A percentile compares a stretch with the other conserved stretches of the same genome.
phyloP scores from a whole-genome alignment of 2,329 filamentous ascomycete genomes.

The Botryotinia calthae region DNA sequence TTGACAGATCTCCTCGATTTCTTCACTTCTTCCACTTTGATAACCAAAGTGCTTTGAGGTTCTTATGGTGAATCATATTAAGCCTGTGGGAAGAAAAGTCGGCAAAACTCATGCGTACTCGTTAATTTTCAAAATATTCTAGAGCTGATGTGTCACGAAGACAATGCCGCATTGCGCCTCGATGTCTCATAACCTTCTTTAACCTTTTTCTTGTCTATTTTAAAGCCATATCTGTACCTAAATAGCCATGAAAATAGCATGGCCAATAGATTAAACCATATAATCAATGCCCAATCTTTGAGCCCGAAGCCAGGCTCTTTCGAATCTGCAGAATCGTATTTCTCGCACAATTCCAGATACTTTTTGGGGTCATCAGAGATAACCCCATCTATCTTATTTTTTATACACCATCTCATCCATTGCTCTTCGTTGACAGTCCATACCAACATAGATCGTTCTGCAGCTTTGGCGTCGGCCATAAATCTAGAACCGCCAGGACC shows the following conservation, averaged over 20 bases:
- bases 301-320: constrained; percentile 25
- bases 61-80: neutral
- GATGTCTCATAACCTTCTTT: constrained; percentile 20
- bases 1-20: neutral
- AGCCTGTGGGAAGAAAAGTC: neutral
- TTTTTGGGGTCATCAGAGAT: constrained; percentile 78
- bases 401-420: constrained; percentile 80
- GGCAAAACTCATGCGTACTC: neutral
- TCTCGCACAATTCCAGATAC: constrained; percentile 59
- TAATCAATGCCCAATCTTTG: constrained; percentile 22
- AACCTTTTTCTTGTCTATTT: constrained; percentile 22
- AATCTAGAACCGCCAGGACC: constrained; percentile 67
- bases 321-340: constrained; percentile 29
- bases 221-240: constrained; percentile 28
- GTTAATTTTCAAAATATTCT: neutral
- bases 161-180: constrained; percentile 8
- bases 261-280: constrained; percentile 29
- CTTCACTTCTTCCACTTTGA: neutral
- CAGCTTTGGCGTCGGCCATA: constrained; percentile 55
- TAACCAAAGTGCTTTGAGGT: neutral
- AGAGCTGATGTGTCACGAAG: constrained; percentile 14
- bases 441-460: constrained; percentile 61
- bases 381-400: constrained; percentile 67
- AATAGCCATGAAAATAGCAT: constrained; percentile 28
- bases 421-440: constrained; percentile 85